These are phyloP conservation scores for Incumbomyces delicatus DNA, from an alignment of 2,329 filamentous ascomycete genomes.

Conservation along the genomic window DNA sequence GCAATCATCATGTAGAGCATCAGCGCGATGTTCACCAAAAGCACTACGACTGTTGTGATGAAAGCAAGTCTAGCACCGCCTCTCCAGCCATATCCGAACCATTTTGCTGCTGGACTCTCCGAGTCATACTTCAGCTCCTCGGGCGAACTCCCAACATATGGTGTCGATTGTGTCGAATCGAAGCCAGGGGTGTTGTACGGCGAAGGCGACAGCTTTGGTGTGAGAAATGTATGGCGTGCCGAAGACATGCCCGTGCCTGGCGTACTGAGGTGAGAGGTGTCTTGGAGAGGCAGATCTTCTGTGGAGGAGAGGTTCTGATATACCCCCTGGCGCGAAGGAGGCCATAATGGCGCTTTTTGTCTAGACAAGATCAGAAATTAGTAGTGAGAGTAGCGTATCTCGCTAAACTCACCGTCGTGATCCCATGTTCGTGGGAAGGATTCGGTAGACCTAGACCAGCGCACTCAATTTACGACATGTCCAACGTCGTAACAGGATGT, in stretches of 20 bases:
- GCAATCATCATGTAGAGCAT: slow-evolving; percentile 12
- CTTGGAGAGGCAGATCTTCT: slow-evolving; percentile 16
- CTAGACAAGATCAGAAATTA: not conserved
- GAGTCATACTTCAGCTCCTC: not conserved
- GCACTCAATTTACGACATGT: too few species aligned
- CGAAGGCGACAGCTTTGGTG: slow-evolving; percentile 12
- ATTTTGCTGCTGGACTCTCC: slow-evolving; percentile 3
- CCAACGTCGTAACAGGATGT: too few species aligned
- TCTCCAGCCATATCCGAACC: slow-evolving; percentile 16
- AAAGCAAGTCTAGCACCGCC: slow-evolving; percentile 16
- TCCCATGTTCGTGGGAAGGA: not conserved
- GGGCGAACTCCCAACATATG: not conserved
- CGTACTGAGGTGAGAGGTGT: slow-evolving; percentile 9
- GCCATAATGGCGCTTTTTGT: slow-evolving; percentile 5
- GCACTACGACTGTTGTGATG: slow-evolving; percentile 11
- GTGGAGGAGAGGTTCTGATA: slow-evolving; percentile 16
- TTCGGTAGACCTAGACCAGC: too few species aligned
- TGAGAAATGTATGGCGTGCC: slow-evolving; percentile 12
- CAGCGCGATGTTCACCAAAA: slow-evolving; percentile 15
- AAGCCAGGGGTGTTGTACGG: slow-evolving; percentile 16
- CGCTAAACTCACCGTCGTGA: not conserved
- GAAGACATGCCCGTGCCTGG: slow-evolving; percentile 9
- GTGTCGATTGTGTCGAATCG: slow-evolving; percentile 7
- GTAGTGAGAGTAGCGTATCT: not conserved
- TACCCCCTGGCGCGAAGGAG: not conserved